Conservation (phyloP, 176 grass and related monocot species). For the barley (Hordeum vulgare) region MorexV3_pseudomolecules_assembly NC_058523.1:63725779-63726278, state of each 20-base stretch:
- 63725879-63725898: slow-evolving; percentile 82
- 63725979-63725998: slow-evolving; percentile 17
- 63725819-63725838: slow-evolving; percentile 52
- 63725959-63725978: neutral
- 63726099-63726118: slow-evolving; percentile 32
- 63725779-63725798: slow-evolving; percentile 8
- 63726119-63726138: slow-evolving; percentile 12
- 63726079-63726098: slow-evolving; percentile 96
- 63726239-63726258: slow-evolving; percentile 74
- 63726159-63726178: slow-evolving; percentile 71
- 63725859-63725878: slow-evolving; percentile 82
- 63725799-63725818: slow-evolving; percentile 64
- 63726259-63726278: slow-evolving; percentile 88
- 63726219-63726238: slow-evolving; percentile 79
- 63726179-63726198: slow-evolving; percentile 96
- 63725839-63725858: slow-evolving; percentile 65
- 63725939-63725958: slow-evolving; percentile 11
- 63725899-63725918: slow-evolving; percentile 49
- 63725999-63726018: slow-evolving; percentile 58
- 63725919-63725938: slow-evolving; percentile 99
- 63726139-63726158: slow-evolving; percentile 9
- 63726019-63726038: slow-evolving; percentile 95
- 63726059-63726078: slow-evolving; percentile 77
- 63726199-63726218: slow-evolving; percentile 77
- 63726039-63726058: slow-evolving; percentile 86